Conservation (phyloP, 805 yeast species). For the Yarrowia divulgata region DNA sequence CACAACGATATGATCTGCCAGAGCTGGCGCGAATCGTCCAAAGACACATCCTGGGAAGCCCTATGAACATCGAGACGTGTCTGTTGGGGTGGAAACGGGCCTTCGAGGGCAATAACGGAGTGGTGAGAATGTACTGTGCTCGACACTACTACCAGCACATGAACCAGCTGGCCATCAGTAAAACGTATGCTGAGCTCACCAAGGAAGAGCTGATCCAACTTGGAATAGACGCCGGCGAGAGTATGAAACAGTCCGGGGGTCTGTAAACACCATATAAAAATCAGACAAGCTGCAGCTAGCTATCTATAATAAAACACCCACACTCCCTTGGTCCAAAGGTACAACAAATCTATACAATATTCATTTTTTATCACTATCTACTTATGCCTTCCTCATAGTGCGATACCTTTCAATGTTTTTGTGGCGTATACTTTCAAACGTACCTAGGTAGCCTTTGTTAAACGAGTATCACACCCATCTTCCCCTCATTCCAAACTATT, state of each 20-base stretch:
- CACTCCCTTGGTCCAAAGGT: not conserved
- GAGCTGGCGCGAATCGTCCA: conserved; percentile 17
- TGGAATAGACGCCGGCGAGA: conserved; percentile 20
- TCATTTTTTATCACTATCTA: conserved; percentile 1
- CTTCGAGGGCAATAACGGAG: conserved; percentile 1
- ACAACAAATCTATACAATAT: not conserved
- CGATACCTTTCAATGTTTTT: not conserved
- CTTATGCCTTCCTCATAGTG: not conserved
- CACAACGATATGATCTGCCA: conserved; percentile 10
- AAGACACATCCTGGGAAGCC: conserved; percentile 12
- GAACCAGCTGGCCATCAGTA: conserved; percentile 15
- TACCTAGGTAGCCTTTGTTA: not conserved
- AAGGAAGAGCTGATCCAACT: conserved; percentile 15
- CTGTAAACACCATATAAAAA: not conserved
- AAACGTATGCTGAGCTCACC: conserved; percentile 2
- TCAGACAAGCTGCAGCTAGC: no score
- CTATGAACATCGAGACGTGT: conserved; percentile 21
- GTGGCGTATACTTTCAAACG: conserved; percentile 3
- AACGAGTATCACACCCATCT: not conserved
- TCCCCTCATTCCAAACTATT: not conserved
- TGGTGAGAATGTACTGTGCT: conserved; percentile 29
- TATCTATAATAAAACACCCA: no score
- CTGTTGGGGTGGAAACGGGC: conserved; percentile 22
- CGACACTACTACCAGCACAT: conserved; percentile 11
- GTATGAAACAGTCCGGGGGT: not conserved